phyloP scores from a whole-genome alignment of 768 basidiomycete species.

The Agaricus sinodeliciosus region DNA sequence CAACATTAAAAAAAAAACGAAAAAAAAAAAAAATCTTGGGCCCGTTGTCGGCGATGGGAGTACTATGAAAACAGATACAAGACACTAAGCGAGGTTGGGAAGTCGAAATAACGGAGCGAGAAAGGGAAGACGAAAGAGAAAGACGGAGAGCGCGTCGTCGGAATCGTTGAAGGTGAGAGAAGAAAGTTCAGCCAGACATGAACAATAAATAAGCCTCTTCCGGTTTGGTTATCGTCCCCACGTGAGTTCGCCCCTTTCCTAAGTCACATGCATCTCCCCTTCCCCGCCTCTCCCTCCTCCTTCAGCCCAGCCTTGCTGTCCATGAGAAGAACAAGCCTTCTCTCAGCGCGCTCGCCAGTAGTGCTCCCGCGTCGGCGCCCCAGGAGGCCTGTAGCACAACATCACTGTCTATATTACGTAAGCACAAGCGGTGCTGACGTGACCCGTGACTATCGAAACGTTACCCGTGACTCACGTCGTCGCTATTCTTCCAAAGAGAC shows the following conservation, averaged over 20 bases:
- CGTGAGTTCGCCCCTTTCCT: conserved; percentile 2
- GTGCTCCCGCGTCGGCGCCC: too few species aligned
- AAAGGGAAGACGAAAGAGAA: conserved; percentile 1
- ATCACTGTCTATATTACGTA: conserved; percentile 1
- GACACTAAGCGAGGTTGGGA: neutral
- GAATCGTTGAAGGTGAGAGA: conserved; percentile 12
- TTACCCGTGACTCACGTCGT: conserved; percentile 6
- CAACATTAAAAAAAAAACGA: neutral
- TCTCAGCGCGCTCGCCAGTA: too few species aligned
- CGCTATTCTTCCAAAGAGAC: neutral
- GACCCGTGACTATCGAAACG: neutral
- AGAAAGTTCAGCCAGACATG: conserved; percentile 8
- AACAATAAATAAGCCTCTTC: conserved; percentile 11
- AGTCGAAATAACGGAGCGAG: neutral
- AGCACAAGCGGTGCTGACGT: neutral
- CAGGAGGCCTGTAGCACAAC: neutral
- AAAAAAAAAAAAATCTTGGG: too few species aligned
- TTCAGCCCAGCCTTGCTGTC: neutral
- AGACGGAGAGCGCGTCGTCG: conserved; percentile 10
- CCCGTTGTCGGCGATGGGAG: neutral
- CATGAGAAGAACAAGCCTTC: neutral
- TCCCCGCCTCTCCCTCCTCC: neutral
- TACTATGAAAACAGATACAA: neutral
- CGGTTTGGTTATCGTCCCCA: conserved; percentile 6
- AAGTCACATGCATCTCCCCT: neutral